These are phyloP conservation scores for Septoria linicola DNA, from an alignment of 2,329 filamentous ascomycete genomes.

Conservation along the genomic window DNA sequence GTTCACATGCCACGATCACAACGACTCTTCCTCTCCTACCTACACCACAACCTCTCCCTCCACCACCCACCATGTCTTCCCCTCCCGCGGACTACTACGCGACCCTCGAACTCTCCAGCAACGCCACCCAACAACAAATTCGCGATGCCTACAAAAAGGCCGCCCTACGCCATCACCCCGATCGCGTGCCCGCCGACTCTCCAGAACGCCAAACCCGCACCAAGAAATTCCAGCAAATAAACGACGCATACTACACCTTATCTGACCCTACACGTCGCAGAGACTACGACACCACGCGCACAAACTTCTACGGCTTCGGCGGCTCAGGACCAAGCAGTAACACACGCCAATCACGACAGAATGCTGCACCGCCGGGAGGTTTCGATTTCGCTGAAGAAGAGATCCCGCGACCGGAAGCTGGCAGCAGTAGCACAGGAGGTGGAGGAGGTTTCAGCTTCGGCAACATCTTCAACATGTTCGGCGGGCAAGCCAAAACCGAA, in stretches of 20 bases:
- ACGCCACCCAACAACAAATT: slow-evolving; percentile 77
- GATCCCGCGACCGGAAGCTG: slow-evolving; percentile 43
- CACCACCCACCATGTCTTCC: too few relatives aligned
- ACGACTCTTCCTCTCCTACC: too few relatives aligned
- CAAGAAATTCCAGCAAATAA: slow-evolving; percentile 84
- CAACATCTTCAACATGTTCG: slow-evolving; percentile 69
- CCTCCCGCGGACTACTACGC: slow-evolving; percentile 41
- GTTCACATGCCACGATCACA: too few relatives aligned
- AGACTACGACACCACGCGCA: slow-evolving; percentile 78
- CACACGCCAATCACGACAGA: slow-evolving; percentile 22
- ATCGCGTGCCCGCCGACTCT: slow-evolving; percentile 79
- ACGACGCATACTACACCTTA: slow-evolving; percentile 89
- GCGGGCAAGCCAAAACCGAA: slow-evolving; percentile 48
- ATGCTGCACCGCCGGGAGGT: slow-evolving; percentile 42
- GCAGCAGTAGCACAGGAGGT: slow-evolving; percentile 35
- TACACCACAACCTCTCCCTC: too few relatives aligned
- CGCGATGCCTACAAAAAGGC: slow-evolving; percentile 93
- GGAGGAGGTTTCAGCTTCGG: background rate
- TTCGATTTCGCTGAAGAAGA: slow-evolving; percentile 48
- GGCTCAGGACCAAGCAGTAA: slow-evolving; percentile 21
- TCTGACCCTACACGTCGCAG: slow-evolving; percentile 73
- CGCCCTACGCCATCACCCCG: slow-evolving; percentile 88
- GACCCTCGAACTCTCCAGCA: slow-evolving; percentile 49
- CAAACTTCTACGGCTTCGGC: slow-evolving; percentile 53
- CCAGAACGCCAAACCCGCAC: slow-evolving; percentile 80